Evolutionary conservation across 495 filamentous ascomycete genomes (phyloP).

Genomic region (Tirmania nivea): DNA sequence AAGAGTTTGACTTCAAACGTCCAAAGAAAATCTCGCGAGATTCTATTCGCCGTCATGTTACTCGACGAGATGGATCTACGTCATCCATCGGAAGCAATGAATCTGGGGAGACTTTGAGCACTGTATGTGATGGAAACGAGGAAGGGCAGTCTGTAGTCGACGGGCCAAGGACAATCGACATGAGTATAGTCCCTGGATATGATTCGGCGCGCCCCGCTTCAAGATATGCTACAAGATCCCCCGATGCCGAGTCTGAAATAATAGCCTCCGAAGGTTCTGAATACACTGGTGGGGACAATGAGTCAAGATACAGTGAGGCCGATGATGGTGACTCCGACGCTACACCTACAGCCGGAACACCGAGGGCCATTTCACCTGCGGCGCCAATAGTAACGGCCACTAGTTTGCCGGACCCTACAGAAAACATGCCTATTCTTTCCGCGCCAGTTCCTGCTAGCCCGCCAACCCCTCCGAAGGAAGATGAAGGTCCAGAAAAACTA

Average conservation of each 20-base stretch:
- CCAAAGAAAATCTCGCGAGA: constrained; percentile 45
- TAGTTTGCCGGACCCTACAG: constrained; percentile 5
- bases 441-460: constrained; percentile 22
- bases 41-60: constrained; percentile 46
- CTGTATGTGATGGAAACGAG: neutral
- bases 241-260: constrained; percentile 8
- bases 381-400: constrained; percentile 12
- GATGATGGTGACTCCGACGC: constrained; percentile 20
- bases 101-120: neutral
- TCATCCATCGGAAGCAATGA: neutral
- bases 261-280: constrained; percentile 20
- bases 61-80: no score
- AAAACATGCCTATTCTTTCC: constrained; percentile 13
- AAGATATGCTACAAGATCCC: constrained; percentile 15
- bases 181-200: neutral
- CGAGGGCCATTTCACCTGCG: constrained; percentile 20
- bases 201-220: constrained; percentile 15
- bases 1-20: neutral
- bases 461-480: constrained; percentile 3
- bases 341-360: constrained; percentile 8
- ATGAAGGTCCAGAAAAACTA: constrained; percentile 6
- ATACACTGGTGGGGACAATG: constrained; percentile 27
- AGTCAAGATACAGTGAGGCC: constrained; percentile 26
- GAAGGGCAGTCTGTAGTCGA: neutral
- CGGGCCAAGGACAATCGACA: neutral